These are phyloP conservation scores for Paramecium primaurelia DNA, from an alignment of 73 alveolate genomes.

Conservation along the genomic window DNA sequence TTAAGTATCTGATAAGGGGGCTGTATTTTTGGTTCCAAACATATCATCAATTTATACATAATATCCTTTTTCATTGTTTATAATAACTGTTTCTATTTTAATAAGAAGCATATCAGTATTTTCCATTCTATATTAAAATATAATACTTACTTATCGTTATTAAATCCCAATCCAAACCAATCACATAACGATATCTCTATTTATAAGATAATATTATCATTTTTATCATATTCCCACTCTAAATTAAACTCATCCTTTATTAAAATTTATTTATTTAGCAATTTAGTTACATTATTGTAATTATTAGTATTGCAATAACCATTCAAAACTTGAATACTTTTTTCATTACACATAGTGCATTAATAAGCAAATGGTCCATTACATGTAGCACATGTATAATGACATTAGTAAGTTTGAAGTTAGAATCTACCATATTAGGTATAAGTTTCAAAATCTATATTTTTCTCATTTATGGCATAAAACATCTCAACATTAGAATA, in stretches of 20 bases:
- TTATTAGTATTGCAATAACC: background rate
- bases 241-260: background rate
- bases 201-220: background rate
- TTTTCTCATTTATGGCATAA: background rate
- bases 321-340: background rate
- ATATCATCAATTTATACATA: background rate
- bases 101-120: constrained; percentile 1
- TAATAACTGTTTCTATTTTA: background rate
- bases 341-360: background rate
- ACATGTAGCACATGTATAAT: constrained; percentile 28
- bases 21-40: background rate
- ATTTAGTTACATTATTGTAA: background rate
- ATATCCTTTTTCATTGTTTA: background rate
- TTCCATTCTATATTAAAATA: background rate
- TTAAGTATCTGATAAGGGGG: background rate
- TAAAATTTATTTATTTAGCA: background rate
- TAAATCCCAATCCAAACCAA: constrained; percentile 48
- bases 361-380: constrained; percentile 26
- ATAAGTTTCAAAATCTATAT: background rate
- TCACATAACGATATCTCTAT: background rate
- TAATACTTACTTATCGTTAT: background rate
- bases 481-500: background rate
- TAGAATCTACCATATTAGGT: background rate
- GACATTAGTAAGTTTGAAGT: background rate
- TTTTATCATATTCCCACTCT: background rate